Evolutionary conservation across 2,329 filamentous ascomycete species (phyloP).

Genomic region (Pyrenochaeta sp.): DNA sequence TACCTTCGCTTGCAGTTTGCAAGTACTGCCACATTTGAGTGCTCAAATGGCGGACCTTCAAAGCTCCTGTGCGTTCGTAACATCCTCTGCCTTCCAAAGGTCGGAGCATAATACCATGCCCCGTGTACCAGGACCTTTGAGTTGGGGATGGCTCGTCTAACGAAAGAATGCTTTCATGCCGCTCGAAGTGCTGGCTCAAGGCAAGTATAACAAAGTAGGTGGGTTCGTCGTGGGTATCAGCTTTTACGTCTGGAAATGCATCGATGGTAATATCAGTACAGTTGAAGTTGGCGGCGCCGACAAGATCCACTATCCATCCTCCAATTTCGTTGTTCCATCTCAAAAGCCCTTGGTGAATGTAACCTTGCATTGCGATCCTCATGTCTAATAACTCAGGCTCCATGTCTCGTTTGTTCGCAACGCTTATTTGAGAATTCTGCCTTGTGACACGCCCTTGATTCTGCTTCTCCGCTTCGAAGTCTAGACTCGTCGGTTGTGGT

Average conservation of each 20-base stretch:
- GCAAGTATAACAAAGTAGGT: slow-evolving; percentile 16
- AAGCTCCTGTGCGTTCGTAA: not conserved
- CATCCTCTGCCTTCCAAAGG: not conserved
- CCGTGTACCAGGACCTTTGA: slow-evolving; percentile 1
- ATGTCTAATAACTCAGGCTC: slow-evolving; percentile 12
- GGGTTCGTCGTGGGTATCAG: not conserved
- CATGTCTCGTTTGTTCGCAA: not conserved
- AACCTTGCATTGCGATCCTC: slow-evolving; percentile 16
- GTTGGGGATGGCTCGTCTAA: not conserved
- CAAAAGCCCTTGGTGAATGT: slow-evolving; percentile 10
- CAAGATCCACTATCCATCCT: slow-evolving; percentile 6
- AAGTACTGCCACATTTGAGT: not conserved
- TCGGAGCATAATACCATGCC: slow-evolving; percentile 4
- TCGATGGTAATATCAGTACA: slow-evolving; percentile 1
- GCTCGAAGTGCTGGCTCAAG: slow-evolving; percentile 6
- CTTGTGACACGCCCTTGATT: not conserved
- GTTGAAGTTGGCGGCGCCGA: not conserved
- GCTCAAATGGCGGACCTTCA: not conserved
- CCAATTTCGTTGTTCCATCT: not conserved
- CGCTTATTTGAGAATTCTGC: not conserved
- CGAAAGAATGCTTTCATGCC: not conserved
- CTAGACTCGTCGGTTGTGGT: not conserved
- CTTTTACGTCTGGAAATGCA: slow-evolving; percentile 18
- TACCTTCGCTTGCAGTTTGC: not conserved
- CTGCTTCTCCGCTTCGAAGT: not conserved